Conservation (phyloP, 2,329 filamentous ascomycete species). For the Geosmithia putterillii region DNA sequence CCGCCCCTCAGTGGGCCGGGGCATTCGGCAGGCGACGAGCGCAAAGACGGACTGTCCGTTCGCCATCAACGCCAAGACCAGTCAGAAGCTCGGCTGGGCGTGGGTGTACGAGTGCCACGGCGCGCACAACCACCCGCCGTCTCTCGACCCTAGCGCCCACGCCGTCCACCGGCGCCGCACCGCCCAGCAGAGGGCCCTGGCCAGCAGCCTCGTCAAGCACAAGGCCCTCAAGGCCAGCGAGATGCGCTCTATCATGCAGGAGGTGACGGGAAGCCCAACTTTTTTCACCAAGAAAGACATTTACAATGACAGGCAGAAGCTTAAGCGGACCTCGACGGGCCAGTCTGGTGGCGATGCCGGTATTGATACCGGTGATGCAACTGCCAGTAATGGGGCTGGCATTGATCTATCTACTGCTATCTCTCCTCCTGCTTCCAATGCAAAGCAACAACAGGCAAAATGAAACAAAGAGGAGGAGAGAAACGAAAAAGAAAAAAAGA, state of each 20-base stretch:
- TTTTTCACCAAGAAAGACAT: not conserved
- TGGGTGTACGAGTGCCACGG: not conserved
- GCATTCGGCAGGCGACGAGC: not conserved
- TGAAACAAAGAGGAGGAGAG: not conserved
- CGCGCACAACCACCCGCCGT: not conserved
- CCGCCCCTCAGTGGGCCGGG: not conserved
- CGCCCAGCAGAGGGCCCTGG: not conserved
- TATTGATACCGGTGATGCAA: not conserved
- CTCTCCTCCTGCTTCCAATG: not conserved
- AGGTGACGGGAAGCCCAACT: not conserved
- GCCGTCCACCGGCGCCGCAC: not conserved
- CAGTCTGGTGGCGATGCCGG: not conserved
- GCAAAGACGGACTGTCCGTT: not conserved
- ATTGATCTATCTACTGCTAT: not conserved
- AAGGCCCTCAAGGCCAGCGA: not conserved
- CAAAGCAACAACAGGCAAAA: not conserved
- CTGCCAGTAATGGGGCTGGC: not conserved
- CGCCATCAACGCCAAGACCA: not conserved
- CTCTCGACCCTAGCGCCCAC: not conserved
- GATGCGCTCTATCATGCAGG: not conserved
- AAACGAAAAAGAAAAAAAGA: not conserved
- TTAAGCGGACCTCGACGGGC: not conserved
- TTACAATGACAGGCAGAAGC: not conserved
- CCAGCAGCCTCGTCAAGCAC: not conserved
- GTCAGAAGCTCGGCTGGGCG: not conserved